Base-by-base conservation (phyloP, 805 yeast genomes). In the Nakazawaea siamensis region DNA sequence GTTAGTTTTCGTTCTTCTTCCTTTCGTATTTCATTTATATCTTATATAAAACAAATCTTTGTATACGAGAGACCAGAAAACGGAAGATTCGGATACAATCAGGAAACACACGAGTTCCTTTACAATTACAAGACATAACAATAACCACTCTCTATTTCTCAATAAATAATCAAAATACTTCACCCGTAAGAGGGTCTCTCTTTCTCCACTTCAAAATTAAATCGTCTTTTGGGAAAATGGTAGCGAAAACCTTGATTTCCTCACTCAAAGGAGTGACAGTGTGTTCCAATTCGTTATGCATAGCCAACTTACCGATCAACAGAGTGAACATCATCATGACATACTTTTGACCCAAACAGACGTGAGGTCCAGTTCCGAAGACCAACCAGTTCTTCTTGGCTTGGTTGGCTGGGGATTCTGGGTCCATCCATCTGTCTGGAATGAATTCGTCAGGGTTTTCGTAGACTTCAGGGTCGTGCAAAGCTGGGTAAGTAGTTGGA, bases 161-260 rank as follows among this genome's bases (percentile, higher is more conserved):
- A n/a, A n/a, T n/a, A n/a, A n/a, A n/a, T n/a, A n/a, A n/a, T n/a
- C n/a, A n/a, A n/a, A n/a, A n/a, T n/a, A 35, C 43, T 19, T 45
- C 49, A 18, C 45, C 27, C 12, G 41, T 41, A 3, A 50, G 32
- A 18, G 80, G 76, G 44, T 82, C 82, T 63, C 92, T 76, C 47
- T 54, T 64, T 32, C 64, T 67, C 67, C 88, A 90, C 48, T 77
- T 66, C 55, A 92, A 63, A 45, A 84, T 73, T 54, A 94, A 76
- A 57, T 92, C 96, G 62, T 92, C 98, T 58, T 85, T 77, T 18
- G 98, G 98, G 82, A 92, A 92, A 55, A 92, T 87, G 14, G 98
- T 92, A 18, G 98, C 98, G 57, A 92, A 92, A 26, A 92, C 97
- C 54, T 86, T 84, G 52, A 92, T 87, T 52, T 86, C 79, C 64